phyloP scores from a whole-genome alignment of 768 basidiomycete genomes.

The Xerocomus spinulosus region DNA sequence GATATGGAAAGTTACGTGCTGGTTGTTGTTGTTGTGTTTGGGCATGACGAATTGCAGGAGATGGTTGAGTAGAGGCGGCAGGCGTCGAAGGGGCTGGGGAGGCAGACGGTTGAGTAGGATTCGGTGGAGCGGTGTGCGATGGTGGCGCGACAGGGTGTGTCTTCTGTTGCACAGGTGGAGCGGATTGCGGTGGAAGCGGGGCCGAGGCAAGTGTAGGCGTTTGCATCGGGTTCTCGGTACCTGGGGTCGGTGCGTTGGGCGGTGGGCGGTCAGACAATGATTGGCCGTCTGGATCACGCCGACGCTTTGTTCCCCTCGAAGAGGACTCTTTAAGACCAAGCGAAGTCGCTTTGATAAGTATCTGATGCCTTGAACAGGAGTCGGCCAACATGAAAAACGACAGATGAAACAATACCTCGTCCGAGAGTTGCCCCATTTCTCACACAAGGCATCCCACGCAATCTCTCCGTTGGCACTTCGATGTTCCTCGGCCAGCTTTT shows the following conservation, averaged over 20 bases:
- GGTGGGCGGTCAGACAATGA: conserved; percentile 22
- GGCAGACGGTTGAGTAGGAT: conserved; percentile 25
- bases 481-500: conserved; percentile 65
- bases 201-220: conserved; percentile 24
- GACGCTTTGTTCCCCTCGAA: conserved; percentile 56
- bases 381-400: conserved; percentile 2
- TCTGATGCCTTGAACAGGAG: conserved; percentile 58
- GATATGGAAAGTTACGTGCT: conserved; percentile 48
- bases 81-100: conserved; percentile 34
- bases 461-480: conserved; percentile 45
- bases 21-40: conserved; percentile 29
- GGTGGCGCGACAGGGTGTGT: conserved; percentile 32
- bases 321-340: conserved; percentile 76
- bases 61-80: conserved; percentile 31
- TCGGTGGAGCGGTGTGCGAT: conserved; percentile 24
- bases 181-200: conserved; percentile 19
- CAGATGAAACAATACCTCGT: conserved; percentile 49
- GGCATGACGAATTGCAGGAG: conserved; percentile 32
- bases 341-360: conserved; percentile 75
- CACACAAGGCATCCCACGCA: conserved; percentile 77
- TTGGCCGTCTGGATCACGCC: conserved; percentile 42
- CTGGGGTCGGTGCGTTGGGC: conserved; percentile 17
- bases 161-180: conserved; percentile 18
- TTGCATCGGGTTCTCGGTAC: conserved; percentile 14
- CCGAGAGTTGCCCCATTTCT: conserved; percentile 68